Evolutionary conservation across 306 rosid genomes (phyloP).

Genomic region (Phaseolus lunatus): DNA sequence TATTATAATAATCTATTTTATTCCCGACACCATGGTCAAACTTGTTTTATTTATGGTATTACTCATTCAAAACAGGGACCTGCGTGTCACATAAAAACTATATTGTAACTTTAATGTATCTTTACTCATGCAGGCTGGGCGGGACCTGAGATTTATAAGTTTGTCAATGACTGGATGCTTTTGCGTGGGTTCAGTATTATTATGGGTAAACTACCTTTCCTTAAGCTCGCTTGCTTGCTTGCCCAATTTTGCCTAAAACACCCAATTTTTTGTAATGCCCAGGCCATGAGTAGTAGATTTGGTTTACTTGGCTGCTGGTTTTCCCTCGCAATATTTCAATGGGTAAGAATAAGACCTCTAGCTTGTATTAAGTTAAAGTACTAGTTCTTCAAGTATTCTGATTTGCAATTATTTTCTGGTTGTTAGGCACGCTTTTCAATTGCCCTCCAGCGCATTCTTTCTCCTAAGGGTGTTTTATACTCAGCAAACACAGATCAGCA

Average conservation of each 20-base stretch:
- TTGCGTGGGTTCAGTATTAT: constrained; percentile 60
- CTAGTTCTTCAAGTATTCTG: constrained; percentile 33
- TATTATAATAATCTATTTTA: not conserved
- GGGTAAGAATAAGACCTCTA: constrained; percentile 67
- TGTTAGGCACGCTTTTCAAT: constrained; percentile 62
- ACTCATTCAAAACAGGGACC: not conserved
- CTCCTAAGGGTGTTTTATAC: constrained; percentile 64
- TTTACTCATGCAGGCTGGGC: constrained; percentile 76
- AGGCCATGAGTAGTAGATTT: constrained; percentile 67
- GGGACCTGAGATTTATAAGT: constrained; percentile 81
- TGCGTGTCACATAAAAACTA: not conserved
- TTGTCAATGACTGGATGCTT: constrained; percentile 84
- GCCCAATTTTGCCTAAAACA: constrained; percentile 33
- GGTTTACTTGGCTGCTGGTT: constrained; percentile 86
- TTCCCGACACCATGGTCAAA: not conserved
- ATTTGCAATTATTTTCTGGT: constrained; percentile 32
- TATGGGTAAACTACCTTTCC: constrained; percentile 57
- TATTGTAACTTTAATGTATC: constrained; percentile 22
- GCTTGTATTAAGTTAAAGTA: constrained; percentile 23
- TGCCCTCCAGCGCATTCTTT: constrained; percentile 68
- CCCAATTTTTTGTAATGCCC: constrained; percentile 44
- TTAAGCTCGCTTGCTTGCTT: constrained; percentile 41
- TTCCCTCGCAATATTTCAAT: constrained; percentile 76
- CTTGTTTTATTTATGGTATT: constrained; percentile 1
- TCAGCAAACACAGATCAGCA: constrained; percentile 52